Evolutionary conservation across 2,329 filamentous ascomycete species (phyloP).

Genomic region (Aspergillus floridensis): DNA sequence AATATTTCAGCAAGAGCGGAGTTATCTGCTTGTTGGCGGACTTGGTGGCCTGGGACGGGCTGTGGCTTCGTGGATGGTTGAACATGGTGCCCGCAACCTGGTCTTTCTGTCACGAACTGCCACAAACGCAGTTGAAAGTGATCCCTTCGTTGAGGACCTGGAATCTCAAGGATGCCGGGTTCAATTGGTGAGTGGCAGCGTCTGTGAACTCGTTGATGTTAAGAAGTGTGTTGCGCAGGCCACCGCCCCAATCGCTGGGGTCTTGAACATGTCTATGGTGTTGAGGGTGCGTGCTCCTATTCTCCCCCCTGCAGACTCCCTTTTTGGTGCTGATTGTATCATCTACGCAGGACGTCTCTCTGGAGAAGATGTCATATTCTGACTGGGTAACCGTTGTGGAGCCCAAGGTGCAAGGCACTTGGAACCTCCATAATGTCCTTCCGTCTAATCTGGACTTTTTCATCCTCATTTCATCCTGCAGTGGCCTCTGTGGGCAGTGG

Average conservation of each 20-base stretch:
- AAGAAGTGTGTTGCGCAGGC: too few species aligned
- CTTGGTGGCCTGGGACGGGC: conserved; percentile 7
- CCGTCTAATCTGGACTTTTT: too few species aligned
- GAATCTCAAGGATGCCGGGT: neutral
- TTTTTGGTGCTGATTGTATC: too few species aligned
- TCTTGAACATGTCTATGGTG: neutral
- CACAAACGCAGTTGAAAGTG: neutral
- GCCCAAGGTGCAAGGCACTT: conserved; percentile 1
- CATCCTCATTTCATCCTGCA: too few species aligned
- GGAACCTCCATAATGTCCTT: neutral
- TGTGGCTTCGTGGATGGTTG: conserved; percentile 1
- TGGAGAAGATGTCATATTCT: neutral
- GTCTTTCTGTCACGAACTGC: conserved; percentile 4
- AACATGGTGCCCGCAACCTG: neutral
- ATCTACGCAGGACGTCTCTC: neutral
- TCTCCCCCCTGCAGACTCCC: too few species aligned
- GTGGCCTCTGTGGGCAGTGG: too few species aligned
- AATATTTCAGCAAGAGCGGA: neutral
- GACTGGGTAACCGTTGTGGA: neutral
- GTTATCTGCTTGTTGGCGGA: conserved; percentile 6
- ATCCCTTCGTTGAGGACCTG: neutral
- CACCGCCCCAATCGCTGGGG: neutral
- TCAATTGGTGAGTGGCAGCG: neutral
- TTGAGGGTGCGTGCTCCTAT: too few species aligned
- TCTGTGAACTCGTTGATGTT: neutral